phyloP scores from a whole-genome alignment of 2,329 filamentous ascomycete genomes.

The Zymoseptoria passerinii region DNA sequence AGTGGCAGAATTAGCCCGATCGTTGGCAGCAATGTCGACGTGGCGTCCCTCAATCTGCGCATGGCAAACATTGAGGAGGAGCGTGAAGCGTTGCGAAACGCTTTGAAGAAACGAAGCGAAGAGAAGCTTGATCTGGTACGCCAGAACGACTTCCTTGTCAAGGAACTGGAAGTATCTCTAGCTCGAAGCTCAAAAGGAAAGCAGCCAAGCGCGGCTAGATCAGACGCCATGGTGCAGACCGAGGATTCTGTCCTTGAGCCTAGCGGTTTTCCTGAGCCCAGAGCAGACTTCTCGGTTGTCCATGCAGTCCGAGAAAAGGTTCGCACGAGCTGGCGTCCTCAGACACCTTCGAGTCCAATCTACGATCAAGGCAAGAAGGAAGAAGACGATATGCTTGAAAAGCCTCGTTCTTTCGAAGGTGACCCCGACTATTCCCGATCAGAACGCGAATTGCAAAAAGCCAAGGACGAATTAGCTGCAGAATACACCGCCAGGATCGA shows the following conservation, averaged over 20 bases:
- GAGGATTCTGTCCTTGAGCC: slow-evolving; percentile 9
- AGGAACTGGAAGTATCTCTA: slow-evolving; percentile 22
- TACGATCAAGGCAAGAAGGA: slow-evolving; percentile 10
- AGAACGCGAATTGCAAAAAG: slow-evolving; percentile 28
- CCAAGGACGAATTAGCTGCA: slow-evolving; percentile 27
- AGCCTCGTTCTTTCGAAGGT: slow-evolving; percentile 28
- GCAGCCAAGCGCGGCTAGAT: slow-evolving; percentile 3
- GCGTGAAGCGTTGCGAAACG: slow-evolving; percentile 12
- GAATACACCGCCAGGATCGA: slow-evolving; percentile 30
- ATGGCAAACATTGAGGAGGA: slow-evolving; percentile 19
- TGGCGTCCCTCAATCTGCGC: slow-evolving; percentile 15
- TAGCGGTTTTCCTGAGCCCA: slow-evolving; percentile 9
- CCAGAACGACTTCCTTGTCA: slow-evolving; percentile 24
- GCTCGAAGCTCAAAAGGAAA: slow-evolving; percentile 12
- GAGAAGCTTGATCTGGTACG: slow-evolving; percentile 23
- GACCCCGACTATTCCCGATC: slow-evolving; percentile 28
- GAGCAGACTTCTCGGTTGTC: slow-evolving; percentile 9
- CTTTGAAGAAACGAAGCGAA: slow-evolving; percentile 17
- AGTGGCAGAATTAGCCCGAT: slow-evolving; percentile 6
- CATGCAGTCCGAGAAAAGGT: slow-evolving; percentile 7
- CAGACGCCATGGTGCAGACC: slow-evolving; percentile 20
- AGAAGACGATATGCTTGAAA: slow-evolving; percentile 15
- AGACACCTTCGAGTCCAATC: slow-evolving; percentile 12
- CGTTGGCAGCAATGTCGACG: slow-evolving; percentile 9
- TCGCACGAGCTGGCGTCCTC: slow-evolving; percentile 6